These are phyloP conservation scores for Ophiostoma tasmaniense DNA, from an alignment of 2,329 filamentous ascomycete species.

Conservation along the genomic window DNA sequence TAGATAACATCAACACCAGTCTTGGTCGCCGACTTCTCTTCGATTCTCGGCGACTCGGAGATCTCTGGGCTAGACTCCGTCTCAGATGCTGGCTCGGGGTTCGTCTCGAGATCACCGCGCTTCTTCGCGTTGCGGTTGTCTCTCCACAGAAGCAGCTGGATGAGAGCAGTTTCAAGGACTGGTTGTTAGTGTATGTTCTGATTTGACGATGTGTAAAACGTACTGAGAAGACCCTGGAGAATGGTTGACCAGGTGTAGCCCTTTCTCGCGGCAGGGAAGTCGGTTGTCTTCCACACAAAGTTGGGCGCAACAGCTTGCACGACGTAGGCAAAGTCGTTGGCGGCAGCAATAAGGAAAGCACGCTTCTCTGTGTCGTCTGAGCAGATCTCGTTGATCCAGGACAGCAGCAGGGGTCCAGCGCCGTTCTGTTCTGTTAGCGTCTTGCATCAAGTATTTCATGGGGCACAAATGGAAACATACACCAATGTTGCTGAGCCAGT, in stretches of 20 bases:
- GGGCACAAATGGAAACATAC: conserved; percentile 10
- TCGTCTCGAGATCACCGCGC: background rate
- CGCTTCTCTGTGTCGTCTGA: conserved; percentile 23
- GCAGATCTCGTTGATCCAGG: conserved; percentile 25
- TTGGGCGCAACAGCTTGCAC: conserved; percentile 25
- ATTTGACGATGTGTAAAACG: background rate
- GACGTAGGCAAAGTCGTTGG: conserved; percentile 24
- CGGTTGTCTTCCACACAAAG: conserved; percentile 28
- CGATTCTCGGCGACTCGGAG: background rate
- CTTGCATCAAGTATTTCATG: too few species aligned
- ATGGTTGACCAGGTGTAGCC: conserved; percentile 32
- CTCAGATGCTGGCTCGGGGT: background rate
- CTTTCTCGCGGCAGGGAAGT: conserved; percentile 30
- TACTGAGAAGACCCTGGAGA: conserved; percentile 26
- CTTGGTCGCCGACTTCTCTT: background rate
- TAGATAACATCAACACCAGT: background rate
- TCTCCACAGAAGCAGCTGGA: conserved; percentile 2
- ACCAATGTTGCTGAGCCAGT: conserved; percentile 32
- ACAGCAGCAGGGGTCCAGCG: conserved; percentile 32
- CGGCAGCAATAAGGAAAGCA: conserved; percentile 22
- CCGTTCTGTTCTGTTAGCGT: conserved; percentile 18
- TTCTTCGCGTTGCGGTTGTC: conserved; percentile 2
- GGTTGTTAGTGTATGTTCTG: background rate
- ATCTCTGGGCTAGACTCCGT: background rate
- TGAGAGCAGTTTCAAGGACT: background rate